phyloP scores from a whole-genome alignment of 805 yeast species.

The Dipodascopsis tothii region DNA sequence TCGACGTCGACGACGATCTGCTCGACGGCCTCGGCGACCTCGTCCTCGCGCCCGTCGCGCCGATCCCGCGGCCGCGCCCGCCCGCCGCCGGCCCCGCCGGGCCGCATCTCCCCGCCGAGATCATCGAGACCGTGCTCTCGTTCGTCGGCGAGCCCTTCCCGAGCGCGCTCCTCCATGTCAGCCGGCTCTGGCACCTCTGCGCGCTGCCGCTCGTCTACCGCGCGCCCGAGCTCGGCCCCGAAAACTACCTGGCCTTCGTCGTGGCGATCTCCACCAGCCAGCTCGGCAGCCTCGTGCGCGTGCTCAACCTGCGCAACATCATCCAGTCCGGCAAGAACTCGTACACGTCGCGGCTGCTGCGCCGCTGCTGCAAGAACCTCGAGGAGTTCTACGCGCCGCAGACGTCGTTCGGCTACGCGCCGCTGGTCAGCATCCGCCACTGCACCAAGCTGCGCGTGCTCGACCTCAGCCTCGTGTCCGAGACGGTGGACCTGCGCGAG shows the following conservation, averaged over 20 bases:
- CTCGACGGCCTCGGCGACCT: not conserved
- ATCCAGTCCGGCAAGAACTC: slow-evolving; percentile 91
- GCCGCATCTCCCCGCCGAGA: slow-evolving; percentile 58
- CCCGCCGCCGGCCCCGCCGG: not conserved
- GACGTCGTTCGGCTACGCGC: slow-evolving; percentile 87
- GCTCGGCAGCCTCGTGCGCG: slow-evolving; percentile 54
- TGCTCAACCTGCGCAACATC: slow-evolving; percentile 67
- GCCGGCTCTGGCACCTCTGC: slow-evolving; percentile 51
- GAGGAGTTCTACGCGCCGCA: slow-evolving; percentile 82
- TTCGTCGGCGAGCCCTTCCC: slow-evolving; percentile 59
- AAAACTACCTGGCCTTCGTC: slow-evolving; percentile 66
- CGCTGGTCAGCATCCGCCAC: slow-evolving; percentile 68
- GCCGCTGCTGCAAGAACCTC: slow-evolving; percentile 63
- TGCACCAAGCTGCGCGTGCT: slow-evolving; percentile 58
- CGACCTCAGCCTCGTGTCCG: slow-evolving; percentile 81
- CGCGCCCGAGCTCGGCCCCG: slow-evolving; percentile 54
- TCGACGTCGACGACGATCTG: not conserved
- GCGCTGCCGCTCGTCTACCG: slow-evolving; percentile 60
- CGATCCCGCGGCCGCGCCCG: too few relatives aligned
- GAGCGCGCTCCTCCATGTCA: slow-evolving; percentile 33
- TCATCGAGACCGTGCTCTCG: slow-evolving; percentile 65
- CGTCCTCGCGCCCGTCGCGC: not conserved
- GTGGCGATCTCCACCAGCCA: slow-evolving; percentile 40
- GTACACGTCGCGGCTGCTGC: slow-evolving; percentile 69
- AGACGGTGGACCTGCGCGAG: slow-evolving; percentile 76